phyloP scores from a whole-genome alignment of 345 rosid genomes.

The Mangifera indica region DNA sequence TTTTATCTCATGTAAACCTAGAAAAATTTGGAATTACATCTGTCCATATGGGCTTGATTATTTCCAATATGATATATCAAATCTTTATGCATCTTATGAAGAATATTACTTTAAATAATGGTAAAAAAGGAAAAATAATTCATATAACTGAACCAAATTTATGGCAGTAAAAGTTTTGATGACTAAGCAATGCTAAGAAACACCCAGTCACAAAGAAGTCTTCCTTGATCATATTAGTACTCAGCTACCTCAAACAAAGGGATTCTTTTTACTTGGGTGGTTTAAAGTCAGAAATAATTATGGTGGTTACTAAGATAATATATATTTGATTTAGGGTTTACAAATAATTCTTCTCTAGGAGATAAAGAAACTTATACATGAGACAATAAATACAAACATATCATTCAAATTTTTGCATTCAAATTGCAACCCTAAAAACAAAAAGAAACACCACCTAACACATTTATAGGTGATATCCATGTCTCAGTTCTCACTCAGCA shows the following conservation, averaged over 20 bases:
- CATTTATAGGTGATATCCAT: too few species aligned
- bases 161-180: background rate
- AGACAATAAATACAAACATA: too few species aligned
- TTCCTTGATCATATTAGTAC: background rate
- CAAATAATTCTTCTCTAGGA: too few species aligned
- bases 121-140: background rate
- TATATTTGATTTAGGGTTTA: too few species aligned
- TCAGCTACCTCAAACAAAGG: background rate
- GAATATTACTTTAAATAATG: background rate
- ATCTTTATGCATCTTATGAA: background rate
- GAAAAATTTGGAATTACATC: background rate
- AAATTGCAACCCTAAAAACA: too few species aligned
- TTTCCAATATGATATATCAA: constrained; percentile 3
- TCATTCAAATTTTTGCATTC: too few species aligned
- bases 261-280: too few species aligned
- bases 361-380: too few species aligned
- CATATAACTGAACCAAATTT: background rate
- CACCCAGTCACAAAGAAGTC: background rate
- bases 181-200: background rate
- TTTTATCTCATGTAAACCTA: background rate
- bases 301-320: too few species aligned
- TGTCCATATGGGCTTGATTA: too few species aligned
- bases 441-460: too few species aligned
- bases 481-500: background rate
- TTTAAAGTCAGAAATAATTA: too few species aligned